These are phyloP conservation scores for Citrus australasica DNA, from an alignment of 345 rosid genomes.

Conservation along the genomic window DNA sequence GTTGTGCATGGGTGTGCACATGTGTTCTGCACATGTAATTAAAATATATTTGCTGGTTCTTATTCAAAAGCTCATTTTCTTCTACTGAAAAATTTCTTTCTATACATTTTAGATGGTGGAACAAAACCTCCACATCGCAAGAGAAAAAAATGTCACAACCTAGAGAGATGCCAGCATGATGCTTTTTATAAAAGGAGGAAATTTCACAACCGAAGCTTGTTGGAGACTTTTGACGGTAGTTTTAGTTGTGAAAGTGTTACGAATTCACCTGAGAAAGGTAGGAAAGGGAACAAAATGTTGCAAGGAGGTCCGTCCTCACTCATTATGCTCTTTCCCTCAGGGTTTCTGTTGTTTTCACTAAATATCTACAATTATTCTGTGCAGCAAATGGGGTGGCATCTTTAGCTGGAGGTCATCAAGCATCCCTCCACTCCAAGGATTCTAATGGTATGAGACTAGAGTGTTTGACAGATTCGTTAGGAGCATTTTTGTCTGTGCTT, in stretches of 20 bases:
- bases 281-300: constrained; percentile 24
- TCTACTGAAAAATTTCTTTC: constrained; percentile 3
- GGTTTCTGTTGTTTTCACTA: constrained; percentile 13
- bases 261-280: constrained; percentile 57
- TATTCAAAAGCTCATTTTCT: constrained; percentile 4
- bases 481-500: constrained; percentile 3
- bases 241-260: constrained; percentile 84
- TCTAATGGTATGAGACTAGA: constrained; percentile 55
- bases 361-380: constrained; percentile 17
- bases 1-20: not conserved
- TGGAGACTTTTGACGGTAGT: constrained; percentile 65
- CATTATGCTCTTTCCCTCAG: constrained; percentile 2
- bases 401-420: constrained; percentile 38
- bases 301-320: constrained; percentile 40
- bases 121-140: constrained; percentile 51
- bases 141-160: constrained; percentile 47
- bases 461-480: constrained; percentile 15
- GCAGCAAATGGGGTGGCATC: constrained; percentile 49
- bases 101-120: constrained; percentile 43
- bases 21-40: not conserved
- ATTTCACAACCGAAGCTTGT: constrained; percentile 44
- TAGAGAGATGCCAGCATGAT: constrained; percentile 44
- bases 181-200: constrained; percentile 62
- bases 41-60: not conserved
- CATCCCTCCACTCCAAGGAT: constrained; percentile 46